Percentiles rank a stretch among this genome's conserved stretches.
Evolutionary conservation across 2,329 filamentous ascomycete species (phyloP).

Genomic region (Colletotrichum gigasporum): DNA sequence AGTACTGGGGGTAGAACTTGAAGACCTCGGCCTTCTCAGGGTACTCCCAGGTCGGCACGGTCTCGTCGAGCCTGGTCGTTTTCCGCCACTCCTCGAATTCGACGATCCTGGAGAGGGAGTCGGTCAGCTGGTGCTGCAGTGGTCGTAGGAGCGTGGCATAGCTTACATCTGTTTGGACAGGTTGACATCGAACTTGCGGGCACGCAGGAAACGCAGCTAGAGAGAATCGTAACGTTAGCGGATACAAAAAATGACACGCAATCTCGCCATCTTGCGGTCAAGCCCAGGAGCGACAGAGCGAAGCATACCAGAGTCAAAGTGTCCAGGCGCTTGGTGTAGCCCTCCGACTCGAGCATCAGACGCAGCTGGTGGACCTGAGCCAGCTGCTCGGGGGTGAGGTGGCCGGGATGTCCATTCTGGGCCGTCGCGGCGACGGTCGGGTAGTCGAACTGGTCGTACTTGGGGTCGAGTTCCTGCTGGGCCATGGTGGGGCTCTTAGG

Average conservation of each 20-base stretch:
- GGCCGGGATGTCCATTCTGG: slow-evolving; percentile 84
- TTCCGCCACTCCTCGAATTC: slow-evolving; percentile 92
- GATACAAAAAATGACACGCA: background rate
- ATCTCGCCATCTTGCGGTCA: background rate
- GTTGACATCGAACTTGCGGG: slow-evolving; percentile 92
- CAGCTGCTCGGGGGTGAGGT: slow-evolving; percentile 88
- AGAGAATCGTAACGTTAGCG: slow-evolving; percentile 31
- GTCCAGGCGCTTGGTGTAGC: slow-evolving; percentile 86
- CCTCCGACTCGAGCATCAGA: slow-evolving; percentile 82
- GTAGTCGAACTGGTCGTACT: slow-evolving; percentile 97
- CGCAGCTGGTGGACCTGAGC: slow-evolving; percentile 89
- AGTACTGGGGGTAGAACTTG: slow-evolving; percentile 97
- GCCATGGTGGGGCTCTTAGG: slow-evolving; percentile 29
- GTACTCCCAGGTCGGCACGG: slow-evolving; percentile 85
- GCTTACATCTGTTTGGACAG: slow-evolving; percentile 84
- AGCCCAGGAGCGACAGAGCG: slow-evolving; percentile 16
- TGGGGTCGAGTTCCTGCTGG: slow-evolving; percentile 72
- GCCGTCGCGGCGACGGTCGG: slow-evolving; percentile 78
- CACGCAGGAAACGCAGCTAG: slow-evolving; percentile 88
- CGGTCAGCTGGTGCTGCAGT: background rate
- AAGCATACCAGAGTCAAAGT: slow-evolving; percentile 87
- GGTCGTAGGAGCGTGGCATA: background rate
- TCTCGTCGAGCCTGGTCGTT: slow-evolving; percentile 84
- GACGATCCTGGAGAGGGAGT: slow-evolving; percentile 74
- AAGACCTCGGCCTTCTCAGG: slow-evolving; percentile 84